Base-by-base conservation (phyloP, 2,329 filamentous ascomycete species). In the Lasiodiplodia theobromae region DNA sequence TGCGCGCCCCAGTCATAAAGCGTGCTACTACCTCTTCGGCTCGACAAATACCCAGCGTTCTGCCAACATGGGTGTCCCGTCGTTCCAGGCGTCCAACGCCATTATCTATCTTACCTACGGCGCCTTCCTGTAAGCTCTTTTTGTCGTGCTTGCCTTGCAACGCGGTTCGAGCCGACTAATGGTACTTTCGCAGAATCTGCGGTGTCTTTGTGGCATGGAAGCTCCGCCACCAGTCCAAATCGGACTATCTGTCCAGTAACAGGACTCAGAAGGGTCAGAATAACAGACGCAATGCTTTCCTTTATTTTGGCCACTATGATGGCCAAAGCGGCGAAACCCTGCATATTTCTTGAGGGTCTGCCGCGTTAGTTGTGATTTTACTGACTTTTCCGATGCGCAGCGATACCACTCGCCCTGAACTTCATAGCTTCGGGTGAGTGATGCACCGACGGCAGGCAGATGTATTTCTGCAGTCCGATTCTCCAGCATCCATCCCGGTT, bases 401-500 rank as follows among this genome's bases (percentile, higher is more conserved):
- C 91, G 72, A 83, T 93, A 72, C 92, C 92, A 74, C 84, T 96
- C 81, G 92, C 92, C 80, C 86, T 96, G 78, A 96, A 96, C 83
- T 96, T 96, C 84, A 92, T 96, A 83, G 92, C 92, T 80, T 93
- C 92, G 84, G 92, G 92, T 96, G 89, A 95, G 92, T 95, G 81
- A 51, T 38, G 44, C 53, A 58, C 40, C 37, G 53, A 18, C 37
- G 53, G 52, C 52, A 25, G 21, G 52, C 37, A 37, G 53, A 51
- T 57, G 28, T 18, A 11, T 31, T 21, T 49, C 38, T 58, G 53
- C 53, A 34, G 51, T 51, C 18, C 65, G 28, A 58, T 64, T 31
- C 37, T 28, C 21, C 28, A 38, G 64, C 51, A 57, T 56, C 51
- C 52, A 25, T 23, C 21, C 52, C 64, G 25, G 31, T 31, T 25